Evolutionary conservation across 805 yeast species (phyloP), one percentile per base, ranked within the genome.

Genomic region (Isabelozyma heimii): DNA sequence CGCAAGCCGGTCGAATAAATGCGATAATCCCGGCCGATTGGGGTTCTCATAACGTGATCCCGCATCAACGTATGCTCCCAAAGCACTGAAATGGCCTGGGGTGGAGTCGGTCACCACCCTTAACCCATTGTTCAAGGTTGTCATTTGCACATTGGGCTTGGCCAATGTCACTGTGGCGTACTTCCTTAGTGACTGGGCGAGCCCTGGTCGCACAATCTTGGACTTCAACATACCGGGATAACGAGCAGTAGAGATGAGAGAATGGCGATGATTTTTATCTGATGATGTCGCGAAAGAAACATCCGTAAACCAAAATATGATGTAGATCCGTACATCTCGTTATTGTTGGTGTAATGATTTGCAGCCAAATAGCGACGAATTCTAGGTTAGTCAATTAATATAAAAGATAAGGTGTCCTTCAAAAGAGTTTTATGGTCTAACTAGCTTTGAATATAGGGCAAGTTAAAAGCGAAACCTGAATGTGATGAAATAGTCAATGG

Each of bases 61-160:
- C 1, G 96, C 96, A 60, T 88, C 86, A 5, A 94, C 79, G 61
- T 89, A 94, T 42, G 92, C 79, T 1, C 98, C 98, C 42, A 91
- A 67, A 0, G 97, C 96, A 49, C 92, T 79, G 63, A 94, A 94
- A 66, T 91, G 96, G 38, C 96, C 91, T 1, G 97, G 94, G 0
- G 87, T 80, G 41, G 88, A 83, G 51, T 90, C 94, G 3, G 96
- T 87, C 9, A 90, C 91, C 5, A 92, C 85, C 53, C 85, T 77
- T 37, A 91, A 70, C 2, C 97, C 97, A 68, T 91, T 92, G 6
- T 77, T 55, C 33, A 92, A 73, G 0, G 83, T 63, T 24, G 72
- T 58, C 53, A 67, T 58, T 42, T 69, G 66, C 12, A 67, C 49
- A 47, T 56, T 51, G 8, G 60, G 53, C 16, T 50, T 49, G 38